Evolutionary conservation across 1,139 yeast genomes (phyloP).

Genomic region (Geotrichum klebahnii): DNA sequence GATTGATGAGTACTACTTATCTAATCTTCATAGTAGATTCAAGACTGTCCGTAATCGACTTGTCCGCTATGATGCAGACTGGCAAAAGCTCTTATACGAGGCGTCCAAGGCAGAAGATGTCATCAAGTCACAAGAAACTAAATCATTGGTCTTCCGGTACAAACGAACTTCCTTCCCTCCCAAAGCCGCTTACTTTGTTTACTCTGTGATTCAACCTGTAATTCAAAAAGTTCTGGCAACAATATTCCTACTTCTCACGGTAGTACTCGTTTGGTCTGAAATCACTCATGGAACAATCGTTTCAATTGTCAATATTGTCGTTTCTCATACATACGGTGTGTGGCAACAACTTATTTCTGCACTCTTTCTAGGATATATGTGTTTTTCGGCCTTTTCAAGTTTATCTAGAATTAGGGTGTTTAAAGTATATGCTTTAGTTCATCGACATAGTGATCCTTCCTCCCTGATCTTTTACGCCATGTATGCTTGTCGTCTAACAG

Average conservation of each 20-base stretch:
- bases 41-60: constrained; percentile 32
- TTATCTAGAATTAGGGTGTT: constrained; percentile 65
- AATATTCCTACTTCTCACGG: constrained; percentile 47
- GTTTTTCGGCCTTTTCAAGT: constrained; percentile 59
- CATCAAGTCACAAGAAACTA: constrained; percentile 24
- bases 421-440: constrained; percentile 71
- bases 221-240: constrained; percentile 43
- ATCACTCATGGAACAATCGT: constrained; percentile 64
- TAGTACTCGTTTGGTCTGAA: constrained; percentile 66
- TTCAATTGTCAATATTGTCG: constrained; percentile 56
- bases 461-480: constrained; percentile 74
- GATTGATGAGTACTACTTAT: constrained; percentile 33
- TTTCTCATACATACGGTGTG: constrained; percentile 37
- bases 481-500: constrained; percentile 75
- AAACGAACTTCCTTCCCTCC: constrained; percentile 39
- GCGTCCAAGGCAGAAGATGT: constrained; percentile 40
- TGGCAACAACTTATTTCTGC: constrained; percentile 42
- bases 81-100: constrained; percentile 42
- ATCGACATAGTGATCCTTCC: constrained; percentile 64
- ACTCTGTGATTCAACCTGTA: constrained; percentile 47
- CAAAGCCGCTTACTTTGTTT: constrained; percentile 41
- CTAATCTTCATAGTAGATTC: constrained; percentile 30
- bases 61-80: constrained; percentile 40
- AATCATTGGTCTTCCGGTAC: constrained; percentile 33
- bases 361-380: constrained; percentile 60